A percentile compares a stretch with the other conserved stretches of the same genome.
Conservation (phyloP, 2,329 filamentous ascomycete species). For the Xylariales sp. region DNA sequence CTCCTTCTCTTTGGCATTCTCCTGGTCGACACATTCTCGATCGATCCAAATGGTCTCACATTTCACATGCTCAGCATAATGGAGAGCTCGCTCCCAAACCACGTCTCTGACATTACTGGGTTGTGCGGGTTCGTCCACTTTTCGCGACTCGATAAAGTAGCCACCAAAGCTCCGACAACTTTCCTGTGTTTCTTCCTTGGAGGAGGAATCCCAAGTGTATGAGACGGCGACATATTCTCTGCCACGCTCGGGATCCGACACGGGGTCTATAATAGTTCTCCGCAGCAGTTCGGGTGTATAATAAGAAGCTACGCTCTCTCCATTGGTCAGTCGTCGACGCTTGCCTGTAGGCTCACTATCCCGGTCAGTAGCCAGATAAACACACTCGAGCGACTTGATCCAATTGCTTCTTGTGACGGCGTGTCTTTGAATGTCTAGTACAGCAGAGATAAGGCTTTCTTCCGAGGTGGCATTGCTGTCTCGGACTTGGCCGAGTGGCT, state of each 20-base stretch:
- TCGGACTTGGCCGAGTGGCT: conserved; percentile 46
- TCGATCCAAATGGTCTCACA: conserved; percentile 49
- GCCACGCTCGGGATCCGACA: conserved; percentile 37
- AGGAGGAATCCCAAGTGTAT: conserved; percentile 47
- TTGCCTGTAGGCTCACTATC: conserved; percentile 44
- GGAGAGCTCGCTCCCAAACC: conserved; percentile 45
- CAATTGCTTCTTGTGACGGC: conserved; percentile 44
- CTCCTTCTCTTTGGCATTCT: conserved; percentile 43
- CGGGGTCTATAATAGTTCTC: conserved; percentile 43
- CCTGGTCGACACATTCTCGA: conserved; percentile 47
- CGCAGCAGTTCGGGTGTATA: conserved; percentile 39
- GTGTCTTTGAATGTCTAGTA: conserved; percentile 43
- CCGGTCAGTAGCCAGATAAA: conserved; percentile 38
- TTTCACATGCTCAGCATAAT: conserved; percentile 42
- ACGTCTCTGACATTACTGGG: conserved; percentile 44
- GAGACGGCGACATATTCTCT: conserved; percentile 48
- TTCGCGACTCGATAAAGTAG: conserved; percentile 44
- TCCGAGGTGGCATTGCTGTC: conserved; percentile 31
- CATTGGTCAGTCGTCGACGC: conserved; percentile 42
- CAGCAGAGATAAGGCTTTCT: conserved; percentile 41
- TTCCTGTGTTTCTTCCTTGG: conserved; percentile 41
- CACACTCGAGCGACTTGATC: conserved; percentile 48
- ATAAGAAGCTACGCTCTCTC: conserved; percentile 38
- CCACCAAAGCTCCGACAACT: conserved; percentile 32
- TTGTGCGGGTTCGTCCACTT: conserved; percentile 38